phyloP scores from a whole-genome alignment of 192 early-diverging fungal genomes.

The Backusella liffmaniae region DNA sequence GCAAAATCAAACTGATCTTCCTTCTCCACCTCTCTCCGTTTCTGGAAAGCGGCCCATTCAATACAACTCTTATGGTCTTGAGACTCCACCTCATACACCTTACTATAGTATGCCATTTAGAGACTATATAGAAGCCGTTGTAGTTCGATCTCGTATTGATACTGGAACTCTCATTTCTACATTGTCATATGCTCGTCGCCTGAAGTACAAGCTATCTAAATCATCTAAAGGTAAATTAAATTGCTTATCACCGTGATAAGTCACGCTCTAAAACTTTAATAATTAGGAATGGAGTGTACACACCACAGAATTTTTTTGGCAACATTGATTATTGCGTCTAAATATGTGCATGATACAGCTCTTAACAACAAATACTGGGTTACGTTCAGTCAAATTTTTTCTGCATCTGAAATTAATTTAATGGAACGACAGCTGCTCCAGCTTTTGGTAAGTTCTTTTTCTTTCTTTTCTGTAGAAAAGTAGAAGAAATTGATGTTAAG shows the following conservation, averaged over 20 bases:
- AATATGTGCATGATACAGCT: slow-evolving; percentile 76
- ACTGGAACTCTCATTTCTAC: slow-evolving; percentile 69
- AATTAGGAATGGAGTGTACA: slow-evolving; percentile 66
- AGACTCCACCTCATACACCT: slow-evolving; percentile 44
- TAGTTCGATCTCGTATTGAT: slow-evolving; percentile 63
- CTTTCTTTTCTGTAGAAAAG: neutral
- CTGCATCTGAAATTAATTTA: slow-evolving; percentile 72
- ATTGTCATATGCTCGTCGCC: slow-evolving; percentile 64
- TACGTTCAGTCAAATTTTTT: slow-evolving; percentile 62
- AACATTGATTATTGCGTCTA: slow-evolving; percentile 69
- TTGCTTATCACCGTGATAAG: neutral
- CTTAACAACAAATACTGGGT: slow-evolving; percentile 84
- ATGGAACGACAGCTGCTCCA: slow-evolving; percentile 80
- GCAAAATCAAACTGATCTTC: neutral
- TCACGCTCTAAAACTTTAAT: neutral
- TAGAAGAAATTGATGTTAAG: neutral
- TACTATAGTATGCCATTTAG: slow-evolving; percentile 32
- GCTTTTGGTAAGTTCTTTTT: slow-evolving; percentile 45
- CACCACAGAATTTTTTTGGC: slow-evolving; percentile 76
- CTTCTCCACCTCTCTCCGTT: slow-evolving; percentile 11
- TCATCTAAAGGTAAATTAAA: slow-evolving; percentile 58
- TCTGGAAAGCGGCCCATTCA: neutral
- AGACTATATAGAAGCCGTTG: slow-evolving; percentile 62
- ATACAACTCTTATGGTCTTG: neutral
- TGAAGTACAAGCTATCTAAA: slow-evolving; percentile 60